Evolutionary conservation across 2,329 filamentous ascomycete species (phyloP), one percentile per base, ranked within the genome.

Genomic region (Monilinia fructigena): DNA sequence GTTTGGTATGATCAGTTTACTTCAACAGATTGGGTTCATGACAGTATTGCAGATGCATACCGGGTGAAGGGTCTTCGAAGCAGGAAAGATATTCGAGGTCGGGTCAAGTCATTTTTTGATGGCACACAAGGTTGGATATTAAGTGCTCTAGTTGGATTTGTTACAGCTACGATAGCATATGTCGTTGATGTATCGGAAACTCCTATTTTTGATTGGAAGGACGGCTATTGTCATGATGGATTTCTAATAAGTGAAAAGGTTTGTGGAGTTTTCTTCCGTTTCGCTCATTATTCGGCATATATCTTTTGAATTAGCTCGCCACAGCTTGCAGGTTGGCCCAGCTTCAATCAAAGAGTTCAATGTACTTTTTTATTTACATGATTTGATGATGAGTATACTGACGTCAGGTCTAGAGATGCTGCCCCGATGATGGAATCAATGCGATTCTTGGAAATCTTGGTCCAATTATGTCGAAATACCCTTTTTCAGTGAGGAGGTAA

Each of bases 1-100:
- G 90, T 96, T 12, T 98, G 95, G 95, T 98, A 98, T 79, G 95
- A 99, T 80, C 95, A 99, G 78, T 97, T 97, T 75, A 97, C 93
- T 7, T 96, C 92, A 8, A 97, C 92, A 65, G 94, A 99, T 77
- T 99, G 95, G 95, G 93, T 99, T 0, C 94, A 97, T 76, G 95
- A 99, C 78, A 93, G 90, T 77, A 97, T 99, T 72, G 92, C 93
- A 74, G 95, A 98, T 78, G 92, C 93, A 12, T 92, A 93, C 73
- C 90, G 95, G 35, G 87, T 96, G 60, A 95, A 96, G 77, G 88
- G 88, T 63, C 83, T 99, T 50, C 87, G 92, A 60, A 88, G 85
- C 73, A 85, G 93, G 59, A 96, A 90, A 76, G 95, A 94, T 78
- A 84, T 97, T 68, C 88, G 89, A 76, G 94, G 94, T n/a, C 88